A percentile compares a stretch with the other conserved stretches of the same genome.
Conservation (phyloP, 441 rosid species). For the Pelargonium cotyledonis region DNA sequence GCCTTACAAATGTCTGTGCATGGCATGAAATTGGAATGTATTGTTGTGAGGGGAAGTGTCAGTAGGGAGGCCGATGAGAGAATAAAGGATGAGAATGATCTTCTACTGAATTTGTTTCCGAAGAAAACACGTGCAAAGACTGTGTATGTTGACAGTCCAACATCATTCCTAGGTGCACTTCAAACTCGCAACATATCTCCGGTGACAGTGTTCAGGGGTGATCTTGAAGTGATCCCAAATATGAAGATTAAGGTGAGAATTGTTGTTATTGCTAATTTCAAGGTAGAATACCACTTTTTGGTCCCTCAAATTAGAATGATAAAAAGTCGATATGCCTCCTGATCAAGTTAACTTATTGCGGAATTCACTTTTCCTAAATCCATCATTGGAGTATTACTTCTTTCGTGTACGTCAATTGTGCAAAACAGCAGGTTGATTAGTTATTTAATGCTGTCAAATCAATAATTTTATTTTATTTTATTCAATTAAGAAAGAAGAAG, state of each 20-base stretch:
- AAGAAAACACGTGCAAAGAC: slow-evolving; percentile 45
- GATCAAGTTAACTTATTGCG: too few relatives aligned
- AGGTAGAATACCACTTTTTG: not conserved
- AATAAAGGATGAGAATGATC: slow-evolving; percentile 62
- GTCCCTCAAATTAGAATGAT: not conserved
- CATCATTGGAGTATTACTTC: too few relatives aligned
- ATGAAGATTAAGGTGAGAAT: slow-evolving; percentile 72
- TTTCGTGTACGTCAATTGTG: too few relatives aligned
- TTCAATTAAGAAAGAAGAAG: too few relatives aligned
- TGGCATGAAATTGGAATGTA: slow-evolving; percentile 68
- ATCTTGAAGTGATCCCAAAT: slow-evolving; percentile 60
- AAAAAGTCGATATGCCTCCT: not conserved
- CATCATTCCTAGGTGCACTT: slow-evolving; percentile 75
- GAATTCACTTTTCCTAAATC: too few relatives aligned
- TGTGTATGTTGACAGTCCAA: slow-evolving; percentile 56
- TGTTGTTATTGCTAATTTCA: not conserved
- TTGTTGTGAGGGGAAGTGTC: slow-evolving; percentile 47
- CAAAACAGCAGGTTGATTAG: too few relatives aligned
- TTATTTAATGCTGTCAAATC: too few relatives aligned
- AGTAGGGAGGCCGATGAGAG: slow-evolving; percentile 29
- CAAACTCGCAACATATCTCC: slow-evolving; percentile 66
- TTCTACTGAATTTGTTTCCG: slow-evolving; percentile 55
- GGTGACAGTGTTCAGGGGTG: slow-evolving; percentile 82
- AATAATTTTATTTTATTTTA: too few relatives aligned
- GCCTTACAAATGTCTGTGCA: slow-evolving; percentile 56